These are phyloP conservation scores for Penicillium cataractarum DNA, from an alignment of 495 filamentous ascomycete genomes.

Conservation along the genomic window DNA sequence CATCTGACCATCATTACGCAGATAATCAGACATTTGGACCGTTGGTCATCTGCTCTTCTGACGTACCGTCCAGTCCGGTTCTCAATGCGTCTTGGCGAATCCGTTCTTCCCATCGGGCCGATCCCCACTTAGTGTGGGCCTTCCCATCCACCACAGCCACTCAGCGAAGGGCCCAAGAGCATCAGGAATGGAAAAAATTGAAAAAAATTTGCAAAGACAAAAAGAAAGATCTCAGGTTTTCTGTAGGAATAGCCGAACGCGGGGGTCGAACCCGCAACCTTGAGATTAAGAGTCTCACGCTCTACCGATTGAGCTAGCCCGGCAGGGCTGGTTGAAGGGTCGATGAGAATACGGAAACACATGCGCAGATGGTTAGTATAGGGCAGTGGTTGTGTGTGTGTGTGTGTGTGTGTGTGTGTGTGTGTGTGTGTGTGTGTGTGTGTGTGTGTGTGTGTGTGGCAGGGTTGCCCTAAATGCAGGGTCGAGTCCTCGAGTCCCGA, in stretches of 20 bases:
- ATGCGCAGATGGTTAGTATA: not conserved
- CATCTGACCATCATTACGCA: not conserved
- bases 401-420: too few relatives aligned
- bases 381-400: too few relatives aligned
- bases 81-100: not conserved
- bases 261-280: slow-evolving; percentile 63
- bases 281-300: slow-evolving; percentile 66
- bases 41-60: not conserved
- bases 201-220: slow-evolving; percentile 23
- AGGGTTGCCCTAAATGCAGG: slow-evolving; percentile 5
- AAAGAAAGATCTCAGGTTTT: slow-evolving; percentile 22
- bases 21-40: not conserved
- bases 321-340: slow-evolving; percentile 35
- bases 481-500: not conserved
- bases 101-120: slow-evolving; percentile 16
- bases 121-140: slow-evolving; percentile 18
- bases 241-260: slow-evolving; percentile 52
- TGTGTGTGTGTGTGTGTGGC: too few relatives aligned
- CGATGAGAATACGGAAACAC: not conserved
- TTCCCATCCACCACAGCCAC: slow-evolving; percentile 8
- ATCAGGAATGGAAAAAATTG: not conserved
- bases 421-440: too few relatives aligned
- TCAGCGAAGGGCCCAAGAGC: slow-evolving; percentile 10
- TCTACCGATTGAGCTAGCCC: slow-evolving; percentile 64
- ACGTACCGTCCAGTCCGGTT: not conserved